Base-by-base conservation (phyloP, 305 asterid genomes). In the Fraxinus dipetala region DNA sequence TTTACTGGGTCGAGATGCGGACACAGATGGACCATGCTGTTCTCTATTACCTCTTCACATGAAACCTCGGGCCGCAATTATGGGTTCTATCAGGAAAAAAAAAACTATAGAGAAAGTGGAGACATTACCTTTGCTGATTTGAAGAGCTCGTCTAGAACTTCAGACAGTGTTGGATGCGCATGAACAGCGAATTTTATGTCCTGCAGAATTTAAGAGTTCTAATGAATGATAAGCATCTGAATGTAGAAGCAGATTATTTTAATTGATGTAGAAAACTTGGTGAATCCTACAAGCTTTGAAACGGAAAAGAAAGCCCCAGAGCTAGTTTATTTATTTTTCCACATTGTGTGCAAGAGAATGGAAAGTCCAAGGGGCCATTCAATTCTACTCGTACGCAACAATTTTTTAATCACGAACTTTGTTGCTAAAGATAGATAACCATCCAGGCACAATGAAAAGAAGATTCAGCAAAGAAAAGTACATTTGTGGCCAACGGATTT, bases 161-260 rank as follows among this genome's bases (percentile, higher is more conserved):
- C 98, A 63, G 97, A 94, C 91, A 94, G 87, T 78, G 98, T 94
- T 84, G 98, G 98, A 89, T 94, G 98, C 14, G 98, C 98, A 75
- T 94, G 98, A 84, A 94, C 97, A 9, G 98, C 97, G 78, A 86
- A 86, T 83, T 94, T 94, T 54, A 94, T 78, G 87, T 94, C 98
- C 98, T 94, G 92, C 75, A 84, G 65, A 79, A 80, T 88, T 88
- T 70, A 80, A 85, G 26, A 87, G 84, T 59, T 83, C 80, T 54
- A n/a, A 32, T 51, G 79, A 61, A 76, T 24, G 77, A 67, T 77
- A 76, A 86, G 79, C 63, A 87, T 77, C 80, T 78, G 78, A 75
- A 74, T 20, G 28, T 45, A 34, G 22, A 61, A 56, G 56, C 40
- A 61, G 9, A 72, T 74, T 56, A 32, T 63, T 80, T n/a, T 20